phyloP scores from a whole-genome alignment of 768 basidiomycete genomes.

The Rhizopogon roseolus region DNA sequence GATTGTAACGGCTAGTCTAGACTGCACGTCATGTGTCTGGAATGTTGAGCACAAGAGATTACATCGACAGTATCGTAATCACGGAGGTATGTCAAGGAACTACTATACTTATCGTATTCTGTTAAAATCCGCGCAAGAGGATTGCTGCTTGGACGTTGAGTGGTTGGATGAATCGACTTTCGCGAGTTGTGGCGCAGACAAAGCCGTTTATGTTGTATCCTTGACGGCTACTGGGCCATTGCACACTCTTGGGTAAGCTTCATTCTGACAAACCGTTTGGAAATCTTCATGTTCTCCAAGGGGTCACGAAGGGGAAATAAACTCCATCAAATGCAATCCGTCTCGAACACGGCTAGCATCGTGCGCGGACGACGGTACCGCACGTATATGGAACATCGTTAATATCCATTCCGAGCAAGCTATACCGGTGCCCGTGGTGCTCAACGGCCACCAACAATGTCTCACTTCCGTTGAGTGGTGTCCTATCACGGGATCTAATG shows the following conservation, averaged over 20 bases:
- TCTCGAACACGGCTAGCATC: slow-evolving; percentile 67
- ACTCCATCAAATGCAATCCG: slow-evolving; percentile 68
- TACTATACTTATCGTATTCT: background rate
- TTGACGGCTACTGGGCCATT: slow-evolving; percentile 50
- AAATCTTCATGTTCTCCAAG: slow-evolving; percentile 28
- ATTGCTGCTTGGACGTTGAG: slow-evolving; percentile 77
- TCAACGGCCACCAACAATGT: slow-evolving; percentile 62
- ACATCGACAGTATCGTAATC: slow-evolving; percentile 58
- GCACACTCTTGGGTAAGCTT: slow-evolving; percentile 56
- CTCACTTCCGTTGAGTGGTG: slow-evolving; percentile 72
- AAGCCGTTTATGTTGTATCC: slow-evolving; percentile 54
- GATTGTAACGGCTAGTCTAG: slow-evolving; percentile 73
- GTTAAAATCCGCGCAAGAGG: slow-evolving; percentile 29
- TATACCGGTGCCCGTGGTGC: slow-evolving; percentile 23
- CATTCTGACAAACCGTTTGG: background rate
- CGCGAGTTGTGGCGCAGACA: slow-evolving; percentile 71
- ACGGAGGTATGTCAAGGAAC: slow-evolving; percentile 46
- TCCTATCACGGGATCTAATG: slow-evolving; percentile 40
- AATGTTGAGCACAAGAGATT: slow-evolving; percentile 59
- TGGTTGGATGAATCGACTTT: slow-evolving; percentile 73
- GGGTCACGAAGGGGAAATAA: slow-evolving; percentile 74
- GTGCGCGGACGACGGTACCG: slow-evolving; percentile 78
- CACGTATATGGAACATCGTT: slow-evolving; percentile 70
- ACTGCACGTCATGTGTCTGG: slow-evolving; percentile 77
- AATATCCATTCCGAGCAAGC: slow-evolving; percentile 30